Evolutionary conservation across 2,329 filamentous ascomycete species (phyloP), one percentile per base, ranked within the genome.

Genomic region (Fusarium sp.): DNA sequence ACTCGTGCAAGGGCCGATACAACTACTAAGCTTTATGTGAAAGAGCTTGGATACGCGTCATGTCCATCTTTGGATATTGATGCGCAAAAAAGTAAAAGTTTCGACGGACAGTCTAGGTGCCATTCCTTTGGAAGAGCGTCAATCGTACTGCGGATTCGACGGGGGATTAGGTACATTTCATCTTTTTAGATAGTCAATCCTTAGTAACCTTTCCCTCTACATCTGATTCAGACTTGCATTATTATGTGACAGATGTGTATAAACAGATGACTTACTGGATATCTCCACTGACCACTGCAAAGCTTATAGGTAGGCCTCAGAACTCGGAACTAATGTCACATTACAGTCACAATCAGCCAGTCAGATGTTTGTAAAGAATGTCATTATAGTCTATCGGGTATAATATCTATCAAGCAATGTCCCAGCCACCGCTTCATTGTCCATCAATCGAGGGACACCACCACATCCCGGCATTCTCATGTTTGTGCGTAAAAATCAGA

Each of bases 181-280:
- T 74, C 68, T 13, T 64, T 64, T 42, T 38, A 74, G 64, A 74
- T 74, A 69, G 71, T 63, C 71, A 74, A 66, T 74, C 71, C 27
- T 74, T 73, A 69, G 34, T 63, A 52, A 54, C 71, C 68, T 72
- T 50, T 74, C 64, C 64, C 71, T 73, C 20, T 34, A 22, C n/a
- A n/a, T 29, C 45, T 50, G 16, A 50, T 29, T 9, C 22, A 50
- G 16, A 6, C 9, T 10, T 47, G 20, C 16, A 16, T 24, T 40
- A 10, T 9, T 31, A n/a, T 42, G 38, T 37, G 16, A 42, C n/a
- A 42, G 45, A n/a, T n/a, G 22, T 47, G 40, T 4, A 24, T 27
- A 16, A 29, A 50, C 14, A 29, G 16, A 5, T 29, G 24, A 2
- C 9, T 10, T 27, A 14, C 16, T 29, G 16, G 8, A 24, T 16